These are phyloP conservation scores for Taphrina confusa DNA, from an alignment of 1,139 yeast species.

Conservation along the genomic window DNA sequence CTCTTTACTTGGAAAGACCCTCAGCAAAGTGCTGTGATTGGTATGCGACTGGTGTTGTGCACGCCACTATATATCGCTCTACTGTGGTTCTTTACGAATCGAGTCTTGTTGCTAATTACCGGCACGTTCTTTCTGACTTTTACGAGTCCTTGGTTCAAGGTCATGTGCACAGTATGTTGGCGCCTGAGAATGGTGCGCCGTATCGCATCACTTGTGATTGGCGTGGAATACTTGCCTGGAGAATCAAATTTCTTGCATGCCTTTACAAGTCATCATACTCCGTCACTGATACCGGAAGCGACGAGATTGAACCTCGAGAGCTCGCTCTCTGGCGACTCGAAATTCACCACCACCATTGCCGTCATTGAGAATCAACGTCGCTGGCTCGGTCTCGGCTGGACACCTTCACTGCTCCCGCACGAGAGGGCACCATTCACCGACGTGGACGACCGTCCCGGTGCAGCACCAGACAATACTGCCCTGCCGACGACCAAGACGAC, in stretches of 20 bases:
- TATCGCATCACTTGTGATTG: slow-evolving; percentile 18
- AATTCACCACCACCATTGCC: slow-evolving; percentile 58
- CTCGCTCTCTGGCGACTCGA: slow-evolving; percentile 66
- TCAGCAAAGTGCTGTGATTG: slow-evolving; percentile 17
- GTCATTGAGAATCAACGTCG: slow-evolving; percentile 94
- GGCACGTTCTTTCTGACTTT: slow-evolving; percentile 32
- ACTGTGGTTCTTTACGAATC: slow-evolving; percentile 21
- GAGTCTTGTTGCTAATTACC: slow-evolving; percentile 12
- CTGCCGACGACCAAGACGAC: slow-evolving; percentile 72
- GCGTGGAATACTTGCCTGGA: slow-evolving; percentile 28
- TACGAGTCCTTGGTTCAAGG: slow-evolving; percentile 34
- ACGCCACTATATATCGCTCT: slow-evolving; percentile 21
- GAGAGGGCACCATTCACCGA: slow-evolving; percentile 95
- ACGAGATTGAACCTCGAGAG: background rate
- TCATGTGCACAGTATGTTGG: slow-evolving; percentile 34
- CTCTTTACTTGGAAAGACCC: slow-evolving; percentile 24
- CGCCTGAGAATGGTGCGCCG: slow-evolving; percentile 28
- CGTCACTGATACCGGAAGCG: background rate
- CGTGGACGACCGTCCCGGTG: slow-evolving; percentile 83
- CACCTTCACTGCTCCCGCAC: slow-evolving; percentile 81
- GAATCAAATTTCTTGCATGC: slow-evolving; percentile 27
- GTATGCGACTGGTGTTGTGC: slow-evolving; percentile 22
- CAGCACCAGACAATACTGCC: slow-evolving; percentile 71
- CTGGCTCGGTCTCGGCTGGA: slow-evolving; percentile 99
- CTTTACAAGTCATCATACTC: background rate